Conservation (phyloP, 345 rosid genomes). For the Sisymbrium irio region DNA sequence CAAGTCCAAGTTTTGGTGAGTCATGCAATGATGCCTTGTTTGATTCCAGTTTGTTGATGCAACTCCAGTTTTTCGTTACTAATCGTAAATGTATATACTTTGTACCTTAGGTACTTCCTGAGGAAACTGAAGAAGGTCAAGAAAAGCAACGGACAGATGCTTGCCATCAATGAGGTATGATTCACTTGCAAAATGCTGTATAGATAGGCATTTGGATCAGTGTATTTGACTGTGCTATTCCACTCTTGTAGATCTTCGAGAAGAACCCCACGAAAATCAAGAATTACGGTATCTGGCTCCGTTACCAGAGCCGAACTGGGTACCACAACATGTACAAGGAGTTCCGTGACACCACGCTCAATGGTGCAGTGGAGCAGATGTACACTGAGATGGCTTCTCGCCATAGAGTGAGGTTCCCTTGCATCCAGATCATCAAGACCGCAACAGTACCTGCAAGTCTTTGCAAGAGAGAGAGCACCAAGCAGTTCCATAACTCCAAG, state of each 20-base stretch:
- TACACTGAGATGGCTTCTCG: conserved; percentile 74
- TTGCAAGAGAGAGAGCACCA: conserved; percentile 59
- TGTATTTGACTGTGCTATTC: background rate
- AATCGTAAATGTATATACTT: background rate
- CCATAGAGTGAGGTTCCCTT: conserved; percentile 63
- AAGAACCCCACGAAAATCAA: conserved; percentile 56
- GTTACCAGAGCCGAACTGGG: conserved; percentile 62
- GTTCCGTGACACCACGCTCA: conserved; percentile 54
- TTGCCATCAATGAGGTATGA: conserved; percentile 55
- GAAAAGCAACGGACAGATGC: conserved; percentile 54
- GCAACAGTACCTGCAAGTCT: conserved; percentile 50
- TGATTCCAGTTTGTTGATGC: background rate
- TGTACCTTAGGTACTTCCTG: conserved; percentile 42
- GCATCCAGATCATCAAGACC: conserved; percentile 65
- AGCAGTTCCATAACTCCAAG: conserved; percentile 62
- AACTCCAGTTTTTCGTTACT: background rate
- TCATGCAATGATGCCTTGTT: background rate
- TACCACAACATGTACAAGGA: conserved; percentile 61
- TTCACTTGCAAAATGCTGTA: background rate
- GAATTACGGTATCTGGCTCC: conserved; percentile 60
- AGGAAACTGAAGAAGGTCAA: conserved; percentile 52
- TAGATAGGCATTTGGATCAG: background rate
- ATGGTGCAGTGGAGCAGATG: conserved; percentile 67
- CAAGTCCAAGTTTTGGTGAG: conserved; percentile 63
- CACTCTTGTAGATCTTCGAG: conserved; percentile 48